These are phyloP conservation scores for Eucalyptus curtisii DNA, from an alignment of 345 rosid genomes.

Conservation along the genomic window DNA sequence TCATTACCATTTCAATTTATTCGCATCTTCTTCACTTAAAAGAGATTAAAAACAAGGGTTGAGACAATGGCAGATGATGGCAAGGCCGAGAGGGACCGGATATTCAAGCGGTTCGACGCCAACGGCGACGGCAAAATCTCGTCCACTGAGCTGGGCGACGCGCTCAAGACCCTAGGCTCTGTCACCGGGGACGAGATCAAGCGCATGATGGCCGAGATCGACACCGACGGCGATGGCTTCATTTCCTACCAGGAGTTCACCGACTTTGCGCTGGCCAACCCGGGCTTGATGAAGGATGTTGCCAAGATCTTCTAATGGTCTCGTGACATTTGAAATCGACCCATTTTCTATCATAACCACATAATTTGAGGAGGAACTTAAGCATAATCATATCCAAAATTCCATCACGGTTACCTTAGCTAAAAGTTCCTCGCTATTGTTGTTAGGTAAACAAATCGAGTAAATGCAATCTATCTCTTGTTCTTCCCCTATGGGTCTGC, in stretches of 20 bases:
- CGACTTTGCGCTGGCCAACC: slow-evolving; percentile 63
- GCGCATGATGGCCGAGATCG: slow-evolving; percentile 89
- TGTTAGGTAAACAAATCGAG: not conserved
- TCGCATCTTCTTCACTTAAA: not conserved
- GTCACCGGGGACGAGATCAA: slow-evolving; percentile 48
- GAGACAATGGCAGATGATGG: slow-evolving; percentile 49
- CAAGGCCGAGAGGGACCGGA: slow-evolving; percentile 37
- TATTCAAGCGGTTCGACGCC: slow-evolving; percentile 75
- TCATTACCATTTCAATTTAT: not conserved
- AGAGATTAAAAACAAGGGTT: not conserved
- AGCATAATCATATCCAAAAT: not conserved
- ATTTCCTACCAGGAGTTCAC: slow-evolving; percentile 64
- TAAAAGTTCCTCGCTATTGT: not conserved
- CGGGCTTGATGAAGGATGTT: slow-evolving; percentile 75
- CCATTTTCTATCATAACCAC: not conserved
- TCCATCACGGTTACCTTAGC: not conserved
- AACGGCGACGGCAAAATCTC: slow-evolving; percentile 88
- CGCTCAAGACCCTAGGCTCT: slow-evolving; percentile 55
- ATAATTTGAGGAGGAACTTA: not conserved
- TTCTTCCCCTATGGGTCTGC: not conserved
- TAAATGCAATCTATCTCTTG: not conserved
- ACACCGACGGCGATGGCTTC: slow-evolving; percentile 80
- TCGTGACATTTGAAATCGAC: not conserved
- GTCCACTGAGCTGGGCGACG: slow-evolving; percentile 58
- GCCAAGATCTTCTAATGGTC: slow-evolving; percentile 53